Percentiles rank a stretch among this genome's conserved stretches.
phyloP scores from a whole-genome alignment of 345 rosid genomes.

The Linum trigynum region DNA sequence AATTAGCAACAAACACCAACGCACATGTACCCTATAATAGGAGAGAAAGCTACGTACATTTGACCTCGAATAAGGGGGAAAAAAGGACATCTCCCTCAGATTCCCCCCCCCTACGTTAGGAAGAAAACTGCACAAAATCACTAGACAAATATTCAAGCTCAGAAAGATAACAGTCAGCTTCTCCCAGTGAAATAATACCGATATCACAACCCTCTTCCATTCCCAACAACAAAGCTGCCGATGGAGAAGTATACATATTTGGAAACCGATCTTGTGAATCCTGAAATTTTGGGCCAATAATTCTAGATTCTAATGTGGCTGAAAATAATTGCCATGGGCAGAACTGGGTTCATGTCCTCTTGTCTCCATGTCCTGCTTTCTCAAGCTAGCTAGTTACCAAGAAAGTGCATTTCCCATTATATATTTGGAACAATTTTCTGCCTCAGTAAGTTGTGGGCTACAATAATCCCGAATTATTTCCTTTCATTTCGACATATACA shows the following conservation, averaged over 20 bases:
- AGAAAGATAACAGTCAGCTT: not conserved
- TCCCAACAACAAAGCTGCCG: not conserved
- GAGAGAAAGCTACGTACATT: not conserved
- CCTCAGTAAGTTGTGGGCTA: not conserved
- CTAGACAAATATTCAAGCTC: not conserved
- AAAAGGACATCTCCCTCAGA: not conserved
- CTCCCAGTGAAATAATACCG: too few relatives aligned
- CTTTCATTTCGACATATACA: too few relatives aligned
- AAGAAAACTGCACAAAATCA: not conserved
- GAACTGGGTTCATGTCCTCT: not conserved
- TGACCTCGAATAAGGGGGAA: not conserved
- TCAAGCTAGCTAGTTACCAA: not conserved
- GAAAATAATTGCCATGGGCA: not conserved
- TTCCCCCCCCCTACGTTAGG: not conserved
- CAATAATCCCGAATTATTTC: not conserved
- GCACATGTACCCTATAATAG: not conserved
- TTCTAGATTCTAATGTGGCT: not conserved
- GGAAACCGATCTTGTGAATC: not conserved
- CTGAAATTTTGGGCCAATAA: not conserved
- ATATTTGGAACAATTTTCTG: not conserved
- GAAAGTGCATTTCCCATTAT: not conserved
- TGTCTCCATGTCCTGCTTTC: not conserved
- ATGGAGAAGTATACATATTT: not conserved
- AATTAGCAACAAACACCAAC: not conserved
- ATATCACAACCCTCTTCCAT: too few relatives aligned